Base-by-base conservation (phyloP, 495 filamentous ascomycete genomes). In the Bathelium albidoporum region DNA sequence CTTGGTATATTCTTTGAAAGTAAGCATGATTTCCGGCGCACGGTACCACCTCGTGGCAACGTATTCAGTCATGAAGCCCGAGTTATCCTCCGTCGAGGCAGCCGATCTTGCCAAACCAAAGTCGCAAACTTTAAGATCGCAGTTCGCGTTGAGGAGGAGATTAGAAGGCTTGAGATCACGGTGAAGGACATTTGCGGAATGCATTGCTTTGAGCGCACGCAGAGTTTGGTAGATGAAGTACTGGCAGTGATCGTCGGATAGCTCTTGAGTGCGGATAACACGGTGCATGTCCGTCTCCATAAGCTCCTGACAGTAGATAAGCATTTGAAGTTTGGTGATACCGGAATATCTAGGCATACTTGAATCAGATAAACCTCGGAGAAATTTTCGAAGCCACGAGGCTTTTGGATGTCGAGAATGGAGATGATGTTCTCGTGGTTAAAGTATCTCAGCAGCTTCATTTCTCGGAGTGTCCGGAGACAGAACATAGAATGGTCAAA, bases 231-330 rank as follows among this genome's bases (percentile, higher is more conserved):
- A 79, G 65, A 79, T 79, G 75, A 79, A 79, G 68, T 77, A 79
- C 61, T 79, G 77, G 73, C 76, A 79, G 64, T 79, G 77, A 64
- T 95, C 95, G 72, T 98, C 94, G 67, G 94, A 97, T 73, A 98
- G 82, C 66, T 77, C 75, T 62, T 77, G 75, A 4, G 95, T 99
- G 64, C 95, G 92, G 69, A 99, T 99, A 64, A 99, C 95, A 55
- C 95, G 87, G 73, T 99, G 95, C 95, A 99, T 99, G 71, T 99
- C 95, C 29, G 95, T 99, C 78, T 99, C 95, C 95, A 99, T 99
- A 64, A 99, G 84, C 76, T 99, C 95, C 91, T 95, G 61, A 7
- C 45, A 22, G 1, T 4, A 34, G 16, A 58, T 69, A 22, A 68
- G 64, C 41, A 24, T 26, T 7, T 3, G 41, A 11, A 36, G 29